phyloP scores from a whole-genome alignment of 805 yeast genomes.

The Candida ortonii region DNA sequence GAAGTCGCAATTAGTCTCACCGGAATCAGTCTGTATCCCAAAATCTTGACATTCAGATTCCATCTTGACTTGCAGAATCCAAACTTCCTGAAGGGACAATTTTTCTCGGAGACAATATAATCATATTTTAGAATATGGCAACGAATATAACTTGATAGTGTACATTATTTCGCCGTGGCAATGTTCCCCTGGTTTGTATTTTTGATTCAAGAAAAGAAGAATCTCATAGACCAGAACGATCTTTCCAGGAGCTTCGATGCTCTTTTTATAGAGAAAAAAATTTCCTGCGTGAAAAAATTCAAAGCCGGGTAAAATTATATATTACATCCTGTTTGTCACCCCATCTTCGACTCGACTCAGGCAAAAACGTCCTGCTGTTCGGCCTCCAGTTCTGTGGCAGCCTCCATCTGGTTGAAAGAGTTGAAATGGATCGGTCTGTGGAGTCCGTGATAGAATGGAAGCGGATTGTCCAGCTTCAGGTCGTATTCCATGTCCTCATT shows the following conservation, averaged over 20 bases:
- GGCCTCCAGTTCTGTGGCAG: conserved; percentile 51
- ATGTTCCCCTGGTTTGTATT: conserved; percentile 53
- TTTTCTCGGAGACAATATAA: conserved; percentile 51
- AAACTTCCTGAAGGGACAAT: conserved; percentile 59
- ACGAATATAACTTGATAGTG: conserved; percentile 58
- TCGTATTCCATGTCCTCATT: conserved; percentile 55
- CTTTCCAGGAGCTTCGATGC: too few species aligned
- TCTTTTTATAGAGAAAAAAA: conserved; percentile 5
- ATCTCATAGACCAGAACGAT: conserved; percentile 1
- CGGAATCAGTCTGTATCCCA: too few species aligned
- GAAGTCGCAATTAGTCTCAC: too few species aligned
- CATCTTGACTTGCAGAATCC: conserved; percentile 48
- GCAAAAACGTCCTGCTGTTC: conserved; percentile 65
- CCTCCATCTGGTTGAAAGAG: conserved; percentile 66
- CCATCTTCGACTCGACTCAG: conserved; percentile 23
- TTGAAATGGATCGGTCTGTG: conserved; percentile 90
- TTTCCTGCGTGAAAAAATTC: conserved; percentile 1
- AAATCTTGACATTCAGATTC: conserved; percentile 58
- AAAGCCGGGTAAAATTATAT: conserved; percentile 1
- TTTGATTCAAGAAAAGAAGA: conserved; percentile 47
- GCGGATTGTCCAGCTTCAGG: conserved; percentile 74
- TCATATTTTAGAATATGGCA: conserved; percentile 48
- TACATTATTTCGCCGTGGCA: conserved; percentile 69
- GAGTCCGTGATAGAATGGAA: conserved; percentile 75
- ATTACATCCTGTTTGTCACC: neutral